Evolutionary conservation across 768 basidiomycete genomes (phyloP), one percentile per base, ranked within the genome.

Genomic region (Tricholoma hemisulphureum): DNA sequence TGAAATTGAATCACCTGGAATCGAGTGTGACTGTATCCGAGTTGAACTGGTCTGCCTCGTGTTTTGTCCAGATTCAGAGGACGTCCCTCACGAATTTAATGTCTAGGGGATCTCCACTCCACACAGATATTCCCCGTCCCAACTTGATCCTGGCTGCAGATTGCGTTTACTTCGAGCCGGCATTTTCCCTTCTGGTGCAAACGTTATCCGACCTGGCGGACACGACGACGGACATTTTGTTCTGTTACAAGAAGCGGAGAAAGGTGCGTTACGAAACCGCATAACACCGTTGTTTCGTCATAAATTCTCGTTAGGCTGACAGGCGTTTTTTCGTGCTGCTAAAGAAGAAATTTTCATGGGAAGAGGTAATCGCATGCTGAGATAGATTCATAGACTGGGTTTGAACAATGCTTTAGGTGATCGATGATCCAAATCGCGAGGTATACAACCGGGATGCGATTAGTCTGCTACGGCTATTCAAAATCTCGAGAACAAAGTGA

Each of bases 121-220:
- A 88, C 8, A 26, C 63, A 63, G 39, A 75, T 74, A 65, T 84
- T 41, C 75, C 71, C 13, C 70, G 66, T 3, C 81, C 86, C 6
- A 85, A 91, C 65, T 53, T 96, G 23, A 81, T 98, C 57, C 81
- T 98, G 4, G 93, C 91, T 2, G 95, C 95, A 1, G 95, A 98
- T 67, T 98, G 95, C 63, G 94, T 98, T 8, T 98, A 98, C 75
- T 94, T 93, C 62, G 95, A 97, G 72, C 92, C 93, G 11, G 86
- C 92, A 0, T 98, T 97, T 65, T 89, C 93, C 7, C 80, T 95
- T 11, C 83, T 98, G 1, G 89, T 95, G 2, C 72, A 86, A 61
- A 95, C 94, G 0, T 77, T 98, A 29, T 79, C 75, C 31, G 82
- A 87, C 43, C 81, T 96, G 34, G 76, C 81, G 1, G 75, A 79